These are phyloP conservation scores for Cryptococcus wingfieldii DNA, from an alignment of 1,284 basidiomycete genomes.

Conservation along the genomic window DNA sequence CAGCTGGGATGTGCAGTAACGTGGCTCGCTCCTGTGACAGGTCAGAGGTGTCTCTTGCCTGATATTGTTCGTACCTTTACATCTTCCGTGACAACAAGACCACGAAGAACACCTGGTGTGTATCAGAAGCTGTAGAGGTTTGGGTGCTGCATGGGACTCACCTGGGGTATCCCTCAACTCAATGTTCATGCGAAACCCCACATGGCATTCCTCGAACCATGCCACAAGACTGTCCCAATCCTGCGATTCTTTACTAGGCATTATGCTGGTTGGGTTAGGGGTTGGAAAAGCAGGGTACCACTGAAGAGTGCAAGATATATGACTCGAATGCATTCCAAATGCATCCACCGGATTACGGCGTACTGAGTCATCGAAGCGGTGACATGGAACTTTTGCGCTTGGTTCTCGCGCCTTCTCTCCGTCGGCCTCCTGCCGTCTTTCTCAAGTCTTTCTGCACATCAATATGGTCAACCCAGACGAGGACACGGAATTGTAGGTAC, in stretches of 20 bases:
- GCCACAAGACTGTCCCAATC: neutral
- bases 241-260: neutral
- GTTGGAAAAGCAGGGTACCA: too few relatives aligned
- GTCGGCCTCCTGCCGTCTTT: neutral
- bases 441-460: neutral
- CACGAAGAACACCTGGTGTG: conserved; percentile 61
- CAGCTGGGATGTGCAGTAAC: conserved; percentile 64
- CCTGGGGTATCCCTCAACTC: conserved; percentile 14
- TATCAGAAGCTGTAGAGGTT: too few relatives aligned
- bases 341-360: too few relatives aligned
- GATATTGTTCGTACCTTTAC: conserved; percentile 50
- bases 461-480: conserved; percentile 64
- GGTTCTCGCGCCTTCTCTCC: neutral
- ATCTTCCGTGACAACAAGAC: conserved; percentile 58
- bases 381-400: neutral
- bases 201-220: conserved; percentile 3
- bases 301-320: too few relatives aligned
- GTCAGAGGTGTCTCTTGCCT: neutral
- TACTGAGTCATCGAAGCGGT: too few relatives aligned
- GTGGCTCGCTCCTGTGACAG: conserved; percentile 53
- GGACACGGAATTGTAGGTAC: conserved; percentile 84
- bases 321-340: too few relatives aligned
- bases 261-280: neutral
- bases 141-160: neutral
- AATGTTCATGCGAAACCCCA: conserved; percentile 13